Percentiles rank a stretch among this genome's conserved stretches.
phyloP scores from a whole-genome alignment of 306 rosid genomes.

The Cucumis hystrix region DNA sequence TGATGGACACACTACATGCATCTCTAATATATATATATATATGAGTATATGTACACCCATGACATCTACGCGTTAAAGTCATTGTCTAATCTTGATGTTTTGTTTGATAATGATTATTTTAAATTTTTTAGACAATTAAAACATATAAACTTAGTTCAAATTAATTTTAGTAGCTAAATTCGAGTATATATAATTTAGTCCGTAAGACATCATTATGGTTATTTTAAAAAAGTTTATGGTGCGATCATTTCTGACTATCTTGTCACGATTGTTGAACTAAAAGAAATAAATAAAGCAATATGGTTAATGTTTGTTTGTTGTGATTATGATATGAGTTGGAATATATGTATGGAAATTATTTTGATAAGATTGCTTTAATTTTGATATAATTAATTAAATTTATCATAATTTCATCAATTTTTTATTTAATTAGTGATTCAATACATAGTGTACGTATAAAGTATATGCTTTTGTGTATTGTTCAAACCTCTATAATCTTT shows the following conservation, averaged over 20 bases:
- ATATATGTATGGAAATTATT: no score
- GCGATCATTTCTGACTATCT: no score
- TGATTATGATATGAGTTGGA: no score
- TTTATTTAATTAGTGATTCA: no score
- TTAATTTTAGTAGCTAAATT: neutral
- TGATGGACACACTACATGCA: neutral
- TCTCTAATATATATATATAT: neutral
- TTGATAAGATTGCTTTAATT: no score
- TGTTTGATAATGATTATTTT: neutral
- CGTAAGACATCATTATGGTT: no score
- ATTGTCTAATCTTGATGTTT: neutral
- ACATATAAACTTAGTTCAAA: neutral
- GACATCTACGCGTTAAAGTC: neutral
- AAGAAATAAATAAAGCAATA: no score
- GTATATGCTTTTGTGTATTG: no score
- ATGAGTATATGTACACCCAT: neutral
- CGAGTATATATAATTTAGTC: no score
- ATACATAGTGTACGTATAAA: no score
- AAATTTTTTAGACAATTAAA: rapidly evolving
- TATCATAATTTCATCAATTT: no score
- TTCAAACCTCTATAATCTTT: neutral
- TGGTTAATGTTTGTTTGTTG: neutral
- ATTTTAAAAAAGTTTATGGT: neutral
- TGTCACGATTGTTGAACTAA: neutral
- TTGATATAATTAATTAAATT: no score